Evolutionary conservation across 768 basidiomycete genomes (phyloP).

Genomic region (Leccinellum albellum): DNA sequence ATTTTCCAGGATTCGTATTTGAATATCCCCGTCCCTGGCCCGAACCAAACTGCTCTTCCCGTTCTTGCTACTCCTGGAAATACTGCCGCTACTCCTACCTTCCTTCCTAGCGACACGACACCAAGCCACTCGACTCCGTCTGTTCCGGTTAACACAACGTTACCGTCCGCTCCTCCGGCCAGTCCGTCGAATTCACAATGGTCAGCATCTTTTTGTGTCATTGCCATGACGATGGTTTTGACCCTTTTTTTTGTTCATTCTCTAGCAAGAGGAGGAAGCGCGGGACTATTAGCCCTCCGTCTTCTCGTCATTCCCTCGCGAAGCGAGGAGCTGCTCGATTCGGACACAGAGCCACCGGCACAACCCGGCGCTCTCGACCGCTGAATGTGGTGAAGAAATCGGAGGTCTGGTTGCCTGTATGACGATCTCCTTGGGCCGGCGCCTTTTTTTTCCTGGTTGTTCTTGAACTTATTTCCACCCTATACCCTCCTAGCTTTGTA

Average conservation of each 20-base stretch:
- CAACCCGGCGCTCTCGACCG: conserved; percentile 12
- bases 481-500: background rate
- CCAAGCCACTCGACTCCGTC: background rate
- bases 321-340: conserved; percentile 5
- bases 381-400: background rate
- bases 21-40: conserved; percentile 42
- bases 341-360: background rate
- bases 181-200: conserved; percentile 8
- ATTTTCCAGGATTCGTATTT: conserved; percentile 62
- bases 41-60: conserved; percentile 29
- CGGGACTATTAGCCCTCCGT: background rate
- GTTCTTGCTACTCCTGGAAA: conserved; percentile 1
- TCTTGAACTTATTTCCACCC: background rate
- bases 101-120: background rate
- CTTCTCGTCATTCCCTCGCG: conserved; percentile 6
- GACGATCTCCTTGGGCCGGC: background rate
- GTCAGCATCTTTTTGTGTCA: conserved; percentile 5
- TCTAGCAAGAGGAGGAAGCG: conserved; percentile 6
- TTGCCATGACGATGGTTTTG: background rate
- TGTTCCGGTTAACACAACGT: background rate
- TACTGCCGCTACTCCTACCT: background rate
- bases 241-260: background rate
- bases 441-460: background rate
- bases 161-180: conserved; percentile 1
- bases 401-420: conserved; percentile 16